Base-by-base conservation (phyloP, 1,139 yeast genomes). In the Candida buenavistaensis region DNA sequence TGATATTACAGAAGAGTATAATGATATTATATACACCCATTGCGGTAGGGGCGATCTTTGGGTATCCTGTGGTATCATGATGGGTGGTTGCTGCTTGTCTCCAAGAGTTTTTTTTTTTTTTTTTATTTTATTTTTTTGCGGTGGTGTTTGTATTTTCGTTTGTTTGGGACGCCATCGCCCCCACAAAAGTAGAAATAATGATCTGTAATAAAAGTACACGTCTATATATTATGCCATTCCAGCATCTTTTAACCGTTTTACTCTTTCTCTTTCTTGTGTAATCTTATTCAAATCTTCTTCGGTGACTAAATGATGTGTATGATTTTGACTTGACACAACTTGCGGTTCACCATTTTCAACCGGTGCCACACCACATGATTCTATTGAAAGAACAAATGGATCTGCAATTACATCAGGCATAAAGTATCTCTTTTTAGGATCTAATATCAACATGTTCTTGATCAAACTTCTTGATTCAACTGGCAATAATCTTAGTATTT, bases 231-330 rank as follows among this genome's bases (percentile, higher is more conserved):
- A 44, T 12, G 41, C 44, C 23, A 45, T 31, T 14, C 49, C 49
- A 7, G 39, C 40, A 17, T 45, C 45, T 33, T 43, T 42, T 19
- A 45, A 33, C 21, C 32, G 40, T 20, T 62, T 59, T 35, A 58
- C 43, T 42, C 62, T 48, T 35, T 66, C 68, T 42, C 57, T 57
- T 37, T 71, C 78, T 37, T 52, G 55, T 24, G 66, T 63, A 6
- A 73, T 46, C 43, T 64, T 65, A 28, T 63, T 63, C 35, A 75
- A 57, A 32, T 75, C 80, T 12, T 75, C 78, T 43, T 78, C 83
- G 1, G 80, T 70, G 2, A 78, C 64, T 46, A 79, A 59, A 53
- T 79, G 81, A 51, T 80, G 86, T 12, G 48, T 56, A 47, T 80
- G 84, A 30, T 62, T 61, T 21, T 33, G 31, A 12, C 34, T 21